Evolutionary conservation across 176 grass and related monocot genomes (phyloP), one percentile per base, ranked within the genome.

Genomic region (Aegilops umbellulata): DNA sequence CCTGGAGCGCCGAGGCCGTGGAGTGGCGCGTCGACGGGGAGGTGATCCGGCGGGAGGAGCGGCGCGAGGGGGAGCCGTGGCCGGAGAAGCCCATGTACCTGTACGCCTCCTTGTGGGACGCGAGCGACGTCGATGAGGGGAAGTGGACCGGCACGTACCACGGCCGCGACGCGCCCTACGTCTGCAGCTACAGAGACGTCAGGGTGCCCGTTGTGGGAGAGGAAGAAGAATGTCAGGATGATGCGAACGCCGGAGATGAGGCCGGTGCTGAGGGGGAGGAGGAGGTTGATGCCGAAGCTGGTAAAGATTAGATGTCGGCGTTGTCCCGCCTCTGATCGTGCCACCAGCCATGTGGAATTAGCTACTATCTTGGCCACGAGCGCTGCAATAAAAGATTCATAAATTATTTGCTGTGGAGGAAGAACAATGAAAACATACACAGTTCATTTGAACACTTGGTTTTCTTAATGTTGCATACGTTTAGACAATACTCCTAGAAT

Each of bases 21-120:
- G 87, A 94, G 89, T 97, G 92, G 94, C 87, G 91, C 36, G 62
- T 94, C 27, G 92, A 97, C 74, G 95, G 86, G 44, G 82, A 85
- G 61, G 32, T 92, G 63, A 42, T 97, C 60, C 57, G 84, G 44
- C 30, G 74, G 82, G 90, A 94, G 53, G 90, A 89, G 86, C 83
- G 92, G 61, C 61, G 61, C 22, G 51, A 60, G 6, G 58, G 62
- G 4, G 92, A 94, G 38, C 71, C 88, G 0, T 92, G 95, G 92
- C 90, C 88, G 7, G 78, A 87, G 73, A 97, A 94, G 61, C 95
- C 92, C 19, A 97, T 97, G 95, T 88, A 61, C 86, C 69, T 97
- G 60, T 97, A 94, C 81, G 86, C 95, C 10, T 94, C 88, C 5
- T 55, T 97, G n/a, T 94, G 95, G 95, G 92, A 97, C 74, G 92